These are phyloP conservation scores for Paraconiothyrium sp. DNA, from an alignment of 2,329 filamentous ascomycete genomes.

Conservation along the genomic window DNA sequence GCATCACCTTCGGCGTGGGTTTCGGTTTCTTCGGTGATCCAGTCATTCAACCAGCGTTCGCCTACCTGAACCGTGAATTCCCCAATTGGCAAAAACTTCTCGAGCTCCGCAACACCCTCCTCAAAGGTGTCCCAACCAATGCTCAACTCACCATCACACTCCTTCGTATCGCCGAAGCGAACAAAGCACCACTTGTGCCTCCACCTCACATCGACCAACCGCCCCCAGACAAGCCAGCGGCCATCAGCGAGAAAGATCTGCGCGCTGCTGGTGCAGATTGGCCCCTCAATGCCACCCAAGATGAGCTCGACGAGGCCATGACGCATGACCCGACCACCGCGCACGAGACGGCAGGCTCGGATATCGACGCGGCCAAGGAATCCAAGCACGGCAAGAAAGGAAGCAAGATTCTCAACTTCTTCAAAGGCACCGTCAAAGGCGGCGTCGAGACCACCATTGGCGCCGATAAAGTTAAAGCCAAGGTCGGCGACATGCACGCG, in stretches of 20 bases:
- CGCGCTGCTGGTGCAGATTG: slow-evolving; percentile 62
- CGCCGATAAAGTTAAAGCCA: slow-evolving; percentile 76
- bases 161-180: slow-evolving; percentile 81
- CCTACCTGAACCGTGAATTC: slow-evolving; percentile 67
- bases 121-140: slow-evolving; percentile 86
- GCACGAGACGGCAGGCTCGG: slow-evolving; percentile 61
- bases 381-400: slow-evolving; percentile 59
- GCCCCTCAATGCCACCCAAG: slow-evolving; percentile 68
- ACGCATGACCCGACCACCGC: slow-evolving; percentile 56
- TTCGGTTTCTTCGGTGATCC: slow-evolving; percentile 85
- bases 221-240: slow-evolving; percentile 61
- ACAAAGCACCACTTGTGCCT: slow-evolving; percentile 78
- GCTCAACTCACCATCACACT: slow-evolving; percentile 84
- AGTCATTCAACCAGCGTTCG: slow-evolving; percentile 68
- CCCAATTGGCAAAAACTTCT: slow-evolving; percentile 80
- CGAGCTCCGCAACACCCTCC: slow-evolving; percentile 76
- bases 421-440: slow-evolving; percentile 76
- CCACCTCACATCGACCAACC: slow-evolving; percentile 58
- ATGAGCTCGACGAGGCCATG: slow-evolving; percentile 73
- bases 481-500: slow-evolving; percentile 67
- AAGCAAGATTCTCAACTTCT: slow-evolving; percentile 67
- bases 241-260: slow-evolving; percentile 61
- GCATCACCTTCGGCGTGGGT: slow-evolving; percentile 72
- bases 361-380: slow-evolving; percentile 61
- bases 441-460: slow-evolving; percentile 76